phyloP scores from a whole-genome alignment of 75 land plant species.

The Larix kaempferi region DNA sequence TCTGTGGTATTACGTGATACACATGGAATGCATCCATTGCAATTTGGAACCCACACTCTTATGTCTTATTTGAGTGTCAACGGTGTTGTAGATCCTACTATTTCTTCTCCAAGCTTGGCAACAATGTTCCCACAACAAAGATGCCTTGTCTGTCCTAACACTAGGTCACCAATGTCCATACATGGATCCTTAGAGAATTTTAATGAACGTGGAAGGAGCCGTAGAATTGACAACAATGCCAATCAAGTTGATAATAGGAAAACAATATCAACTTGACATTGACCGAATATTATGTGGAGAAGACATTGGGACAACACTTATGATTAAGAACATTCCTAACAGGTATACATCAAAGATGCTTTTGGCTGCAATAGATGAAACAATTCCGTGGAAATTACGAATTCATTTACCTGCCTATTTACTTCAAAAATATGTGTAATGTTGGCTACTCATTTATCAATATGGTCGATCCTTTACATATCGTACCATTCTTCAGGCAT shows the following conservation, averaged over 20 bases:
- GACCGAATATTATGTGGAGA: no score
- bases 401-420: constrained; percentile 54
- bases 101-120: constrained; percentile 44
- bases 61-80: constrained; percentile 38
- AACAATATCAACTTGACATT: no score
- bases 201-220: no score
- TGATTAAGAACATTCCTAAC: no score
- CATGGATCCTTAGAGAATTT: no score
- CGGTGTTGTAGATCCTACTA: constrained; percentile 24
- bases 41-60: constrained; percentile 37
- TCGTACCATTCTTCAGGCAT: constrained; percentile 83
- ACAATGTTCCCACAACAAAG: constrained; percentile 71
- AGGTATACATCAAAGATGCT: constrained; percentile 98
- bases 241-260: no score
- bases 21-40: constrained; percentile 39
- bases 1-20: constrained; percentile 41
- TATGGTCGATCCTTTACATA: constrained; percentile 67
- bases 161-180: no score
- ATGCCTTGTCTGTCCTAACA: no score
- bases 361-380: constrained; percentile 91
- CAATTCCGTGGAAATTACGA: constrained; percentile 77
- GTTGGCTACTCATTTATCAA: constrained; percentile 98
- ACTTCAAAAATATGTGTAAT: constrained; percentile 93
- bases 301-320: no score
- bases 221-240: no score